Percentiles rank a stretch among this genome's conserved stretches.
Conservation (phyloP, 164 flowering plant species). For the Aristolochia californica region DNA sequence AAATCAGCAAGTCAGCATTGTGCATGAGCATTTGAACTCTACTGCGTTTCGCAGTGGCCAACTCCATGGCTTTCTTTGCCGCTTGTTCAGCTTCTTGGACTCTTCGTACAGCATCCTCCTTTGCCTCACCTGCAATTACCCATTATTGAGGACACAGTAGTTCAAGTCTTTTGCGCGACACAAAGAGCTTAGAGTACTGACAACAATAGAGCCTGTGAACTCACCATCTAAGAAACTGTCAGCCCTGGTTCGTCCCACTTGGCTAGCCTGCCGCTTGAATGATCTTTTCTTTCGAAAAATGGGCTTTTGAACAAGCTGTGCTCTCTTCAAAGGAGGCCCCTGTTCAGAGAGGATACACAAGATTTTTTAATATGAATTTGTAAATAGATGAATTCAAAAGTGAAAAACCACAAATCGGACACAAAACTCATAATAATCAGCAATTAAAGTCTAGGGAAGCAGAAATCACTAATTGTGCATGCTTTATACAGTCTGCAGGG, state of each 20-base stretch:
- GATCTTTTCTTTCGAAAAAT: slow-evolving; percentile 53
- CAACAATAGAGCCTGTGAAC: no score
- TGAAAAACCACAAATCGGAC: neutral
- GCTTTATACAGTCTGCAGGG: no score
- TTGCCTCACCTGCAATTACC: slow-evolving; percentile 7
- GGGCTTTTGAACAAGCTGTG: slow-evolving; percentile 34
- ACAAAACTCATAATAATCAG: neutral
- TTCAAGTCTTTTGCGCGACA: neutral
- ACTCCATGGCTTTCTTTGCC: slow-evolving; percentile 22
- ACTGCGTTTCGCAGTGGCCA: slow-evolving; percentile 44
- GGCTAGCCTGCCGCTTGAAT: slow-evolving; percentile 38
- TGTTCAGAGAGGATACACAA: slow-evolving; percentile 9
- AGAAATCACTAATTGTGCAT: no score
- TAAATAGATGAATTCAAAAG: neutral
- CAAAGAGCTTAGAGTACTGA: no score
- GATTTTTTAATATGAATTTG: neutral
- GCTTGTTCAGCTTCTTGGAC: slow-evolving; percentile 42
- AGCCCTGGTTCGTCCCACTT: slow-evolving; percentile 41
- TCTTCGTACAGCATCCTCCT: slow-evolving; percentile 18
- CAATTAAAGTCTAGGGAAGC: no score
- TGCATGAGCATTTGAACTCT: slow-evolving; percentile 63
- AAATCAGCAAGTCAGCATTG: slow-evolving; percentile 56
- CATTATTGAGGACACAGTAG: neutral
- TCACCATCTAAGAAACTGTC: slow-evolving; percentile 35
- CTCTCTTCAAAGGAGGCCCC: slow-evolving; percentile 42